phyloP scores from a whole-genome alignment of 257 asterid genomes.

The Petrea volubilis region DNA sequence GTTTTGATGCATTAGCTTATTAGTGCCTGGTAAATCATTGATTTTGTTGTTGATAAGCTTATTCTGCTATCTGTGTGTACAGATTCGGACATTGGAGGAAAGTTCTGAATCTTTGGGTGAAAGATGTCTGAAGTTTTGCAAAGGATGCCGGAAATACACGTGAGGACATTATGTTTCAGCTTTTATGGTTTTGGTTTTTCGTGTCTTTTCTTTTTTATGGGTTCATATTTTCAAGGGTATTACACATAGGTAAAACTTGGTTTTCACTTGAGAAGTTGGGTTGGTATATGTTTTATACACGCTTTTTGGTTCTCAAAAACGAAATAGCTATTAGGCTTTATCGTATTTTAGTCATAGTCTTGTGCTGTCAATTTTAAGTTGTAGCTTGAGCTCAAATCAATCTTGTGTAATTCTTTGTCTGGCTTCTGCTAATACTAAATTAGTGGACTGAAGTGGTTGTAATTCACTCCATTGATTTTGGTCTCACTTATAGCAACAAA shows the following conservation, averaged over 20 bases:
- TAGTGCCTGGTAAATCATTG: slow-evolving; percentile 16
- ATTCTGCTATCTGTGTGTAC: slow-evolving; percentile 28
- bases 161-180: slow-evolving; percentile 39
- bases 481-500: too few relatives aligned
- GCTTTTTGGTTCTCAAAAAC: neutral
- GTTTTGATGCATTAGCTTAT: neutral
- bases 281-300: neutral
- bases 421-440: too few relatives aligned
- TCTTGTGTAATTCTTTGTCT: neutral
- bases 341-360: neutral
- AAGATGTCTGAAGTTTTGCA: slow-evolving; percentile 89
- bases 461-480: too few relatives aligned
- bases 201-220: neutral
- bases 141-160: slow-evolving; percentile 99
- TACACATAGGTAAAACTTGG: neutral
- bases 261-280: neutral
- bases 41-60: neutral
- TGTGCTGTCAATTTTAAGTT: slow-evolving; percentile 9
- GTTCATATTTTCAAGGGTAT: neutral
- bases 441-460: too few relatives aligned
- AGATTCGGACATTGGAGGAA: slow-evolving; percentile 96
- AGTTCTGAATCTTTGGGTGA: slow-evolving; percentile 90
- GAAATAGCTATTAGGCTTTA: neutral
- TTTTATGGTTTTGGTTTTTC: neutral
- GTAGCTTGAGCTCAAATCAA: slow-evolving; percentile 2